phyloP scores from a whole-genome alignment of 345 rosid genomes.

The Sonneratia alba region DNA sequence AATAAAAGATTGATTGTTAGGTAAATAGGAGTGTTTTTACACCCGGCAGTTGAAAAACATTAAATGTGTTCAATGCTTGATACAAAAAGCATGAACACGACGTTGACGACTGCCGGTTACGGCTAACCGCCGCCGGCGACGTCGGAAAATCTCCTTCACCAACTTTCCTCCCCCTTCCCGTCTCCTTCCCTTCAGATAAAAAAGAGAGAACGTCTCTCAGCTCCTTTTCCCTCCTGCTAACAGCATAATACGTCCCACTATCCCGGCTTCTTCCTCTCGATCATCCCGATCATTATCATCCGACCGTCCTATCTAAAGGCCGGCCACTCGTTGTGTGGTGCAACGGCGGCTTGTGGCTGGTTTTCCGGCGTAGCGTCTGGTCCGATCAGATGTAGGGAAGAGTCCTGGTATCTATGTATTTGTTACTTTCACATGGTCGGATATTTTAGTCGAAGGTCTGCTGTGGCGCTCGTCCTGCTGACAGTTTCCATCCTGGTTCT shows the following conservation, averaged over 20 bases:
- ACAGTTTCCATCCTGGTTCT: slow-evolving; percentile 10
- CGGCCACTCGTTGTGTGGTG: neutral
- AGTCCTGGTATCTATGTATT: too few relatives aligned
- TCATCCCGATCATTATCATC: neutral
- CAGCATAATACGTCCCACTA: too few relatives aligned
- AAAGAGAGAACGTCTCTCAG: neutral
- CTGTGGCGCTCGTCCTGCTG: slow-evolving; percentile 6
- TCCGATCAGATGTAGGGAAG: neutral
- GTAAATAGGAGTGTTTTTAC: too few relatives aligned
- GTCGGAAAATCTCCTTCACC: neutral
- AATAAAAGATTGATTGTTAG: too few relatives aligned
- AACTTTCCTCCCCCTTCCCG: neutral
- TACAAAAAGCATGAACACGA: neutral
- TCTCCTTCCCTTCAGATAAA: neutral
- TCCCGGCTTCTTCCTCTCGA: neutral
- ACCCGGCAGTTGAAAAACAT: too few relatives aligned
- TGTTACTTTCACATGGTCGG: slow-evolving; percentile 6
- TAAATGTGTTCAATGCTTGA: too few relatives aligned
- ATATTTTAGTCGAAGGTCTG: slow-evolving; percentile 7
- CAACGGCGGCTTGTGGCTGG: neutral
- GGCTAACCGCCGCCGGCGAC: neutral
- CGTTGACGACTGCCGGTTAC: neutral
- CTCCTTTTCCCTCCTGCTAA: neutral
- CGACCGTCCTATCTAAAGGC: too few relatives aligned
- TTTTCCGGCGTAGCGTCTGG: neutral